Evolutionary conservation across 495 filamentous ascomycete species (phyloP).

Genomic region (Xylaria scruposa): DNA sequence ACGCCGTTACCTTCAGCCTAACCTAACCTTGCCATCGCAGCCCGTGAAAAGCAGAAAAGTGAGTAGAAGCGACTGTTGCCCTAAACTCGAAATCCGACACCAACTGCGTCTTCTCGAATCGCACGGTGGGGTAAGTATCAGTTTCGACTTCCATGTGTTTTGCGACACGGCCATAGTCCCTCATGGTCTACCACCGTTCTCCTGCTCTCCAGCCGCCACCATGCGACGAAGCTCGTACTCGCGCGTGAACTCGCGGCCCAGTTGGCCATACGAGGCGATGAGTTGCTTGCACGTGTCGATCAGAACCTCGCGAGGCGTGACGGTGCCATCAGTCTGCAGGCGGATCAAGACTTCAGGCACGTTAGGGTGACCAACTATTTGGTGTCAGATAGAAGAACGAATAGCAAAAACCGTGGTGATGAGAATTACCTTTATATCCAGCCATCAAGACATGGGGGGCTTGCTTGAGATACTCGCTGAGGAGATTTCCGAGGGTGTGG

Average conservation of each 20-base stretch:
- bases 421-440: constrained; percentile 77
- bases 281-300: constrained; percentile 76
- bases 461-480: constrained; percentile 80
- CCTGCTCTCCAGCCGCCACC: constrained; percentile 65
- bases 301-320: constrained; percentile 88
- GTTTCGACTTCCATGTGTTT: too few relatives aligned
- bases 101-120: too few relatives aligned
- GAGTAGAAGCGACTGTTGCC: constrained; percentile 11
- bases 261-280: constrained; percentile 73
- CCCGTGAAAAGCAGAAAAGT: constrained; percentile 24
- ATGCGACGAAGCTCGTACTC: constrained; percentile 95
- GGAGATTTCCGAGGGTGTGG: constrained; percentile 91
- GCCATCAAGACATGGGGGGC: constrained; percentile 81
- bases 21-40: constrained; percentile 28
- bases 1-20: constrained; percentile 24
- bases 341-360: constrained; percentile 86
- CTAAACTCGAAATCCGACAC: too few relatives aligned
- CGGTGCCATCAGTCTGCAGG: constrained; percentile 86
- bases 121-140: too few relatives aligned
- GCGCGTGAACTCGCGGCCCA: constrained; percentile 90
- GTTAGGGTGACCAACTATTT: constrained; percentile 78
- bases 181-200: constrained; percentile 34
- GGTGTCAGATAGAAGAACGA: constrained; percentile 13
- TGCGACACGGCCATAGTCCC: neutral
- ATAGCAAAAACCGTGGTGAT: constrained; percentile 20